Evolutionary conservation across 1,284 basidiomycete species (phyloP), one percentile per base, ranked within the genome.

Genomic region (Ceratobasidium sp.): DNA sequence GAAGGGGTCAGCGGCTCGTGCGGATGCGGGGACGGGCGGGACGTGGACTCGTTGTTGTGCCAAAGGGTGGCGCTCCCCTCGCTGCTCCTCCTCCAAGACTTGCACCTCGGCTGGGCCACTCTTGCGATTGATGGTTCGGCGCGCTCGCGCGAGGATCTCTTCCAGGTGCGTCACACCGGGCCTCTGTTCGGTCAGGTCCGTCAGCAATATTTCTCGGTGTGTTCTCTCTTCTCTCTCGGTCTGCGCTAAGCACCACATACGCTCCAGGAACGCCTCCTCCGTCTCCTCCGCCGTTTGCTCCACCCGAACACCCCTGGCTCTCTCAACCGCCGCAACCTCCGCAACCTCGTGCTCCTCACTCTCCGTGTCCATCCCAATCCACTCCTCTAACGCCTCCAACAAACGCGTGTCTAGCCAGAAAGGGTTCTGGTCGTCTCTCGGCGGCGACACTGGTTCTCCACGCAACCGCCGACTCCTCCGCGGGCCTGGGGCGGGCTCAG

Each of bases 141-240:
- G 1, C 8, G 64, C 64, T 19, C 64, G 47, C 19, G 51, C 8
- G 48, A 66, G 24, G 27, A 53, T 36, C 15, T 66, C 4, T 29
- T 33, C 3, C 17, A n/a, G 50, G 50, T 66, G 4, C 22, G 48
- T 29, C 22, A 6, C 17, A 1, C 22, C 17, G n/a, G 45, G 41
- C n/a, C n/a, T 41, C 60, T 63, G 60, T 31, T 27, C 31, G 45
- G 8, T 5, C 3, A 22, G 3, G 6, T 66, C 50, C 1, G 50
- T 66, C 64, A 66, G 64, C 48, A 66, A 31, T 19, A 66, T 66
- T 29, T 66, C 64, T 14, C 64, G 50, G n/a, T 66, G 64, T 8
- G 50, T 53, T 22, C n/a, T 5, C 19, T 66, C 64, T 31, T 66
- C 64, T 9, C 31, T 22, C 24, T 24, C 44, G 7, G 33, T 8